phyloP scores from a whole-genome alignment of 2,329 filamentous ascomycete species.

The Celoporthe dispersa region DNA sequence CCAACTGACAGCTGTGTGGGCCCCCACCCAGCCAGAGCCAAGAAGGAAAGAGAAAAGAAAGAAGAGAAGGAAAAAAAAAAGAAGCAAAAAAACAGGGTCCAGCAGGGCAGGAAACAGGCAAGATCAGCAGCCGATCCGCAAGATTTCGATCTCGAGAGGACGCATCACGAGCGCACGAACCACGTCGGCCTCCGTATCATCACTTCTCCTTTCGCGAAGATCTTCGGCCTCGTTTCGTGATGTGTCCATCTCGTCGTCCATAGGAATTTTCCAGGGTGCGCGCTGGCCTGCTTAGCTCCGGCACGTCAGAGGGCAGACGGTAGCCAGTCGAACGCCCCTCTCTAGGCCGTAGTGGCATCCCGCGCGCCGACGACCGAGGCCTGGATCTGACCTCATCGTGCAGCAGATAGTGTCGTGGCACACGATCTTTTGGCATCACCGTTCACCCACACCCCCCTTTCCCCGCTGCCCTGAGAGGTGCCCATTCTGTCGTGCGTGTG shows the following conservation, averaged over 20 bases:
- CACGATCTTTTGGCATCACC: not conserved
- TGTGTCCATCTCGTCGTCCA: constrained; percentile 3
- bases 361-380: not conserved
- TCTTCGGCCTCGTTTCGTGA: constrained; percentile 11
- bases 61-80: not conserved
- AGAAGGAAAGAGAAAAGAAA: not conserved
- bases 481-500: not conserved
- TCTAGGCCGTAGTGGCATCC: not conserved
- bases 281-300: not conserved
- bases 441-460: not conserved
- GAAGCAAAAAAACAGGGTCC: not conserved
- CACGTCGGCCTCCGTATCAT: not conserved
- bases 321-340: not conserved
- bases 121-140: constrained; percentile 8
- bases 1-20: not conserved
- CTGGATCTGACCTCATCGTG: constrained; percentile 22
- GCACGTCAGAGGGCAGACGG: not conserved
- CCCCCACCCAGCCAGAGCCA: not conserved
- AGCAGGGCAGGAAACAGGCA: not conserved
- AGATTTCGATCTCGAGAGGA: constrained; percentile 4
- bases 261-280: not conserved
- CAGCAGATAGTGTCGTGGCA: constrained; percentile 15
- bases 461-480: too few species aligned
- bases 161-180: constrained; percentile 2
- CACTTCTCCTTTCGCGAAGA: not conserved